Conservation (phyloP, 2,329 filamentous ascomycete species). For the Exophiala oligosperma region DNA sequence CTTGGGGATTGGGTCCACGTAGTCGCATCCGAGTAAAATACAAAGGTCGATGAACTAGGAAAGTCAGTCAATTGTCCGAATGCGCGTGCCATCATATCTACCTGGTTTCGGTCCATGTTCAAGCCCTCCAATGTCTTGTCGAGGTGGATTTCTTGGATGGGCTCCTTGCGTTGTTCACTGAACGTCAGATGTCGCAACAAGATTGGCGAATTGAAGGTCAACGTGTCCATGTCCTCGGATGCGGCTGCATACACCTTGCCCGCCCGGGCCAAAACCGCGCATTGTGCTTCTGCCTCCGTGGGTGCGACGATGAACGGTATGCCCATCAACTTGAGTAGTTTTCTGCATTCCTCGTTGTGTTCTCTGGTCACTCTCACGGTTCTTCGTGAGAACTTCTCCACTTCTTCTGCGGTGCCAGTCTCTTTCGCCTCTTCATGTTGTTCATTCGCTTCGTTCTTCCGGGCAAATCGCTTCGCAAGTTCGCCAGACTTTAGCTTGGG, state of each 20-base stretch:
- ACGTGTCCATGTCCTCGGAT: slow-evolving; percentile 97
- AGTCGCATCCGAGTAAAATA: slow-evolving; percentile 96
- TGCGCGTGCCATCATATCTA: slow-evolving; percentile 37
- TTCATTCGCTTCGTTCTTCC: slow-evolving; percentile 89
- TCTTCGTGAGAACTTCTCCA: slow-evolving; percentile 93
- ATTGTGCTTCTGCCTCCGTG: slow-evolving; percentile 96
- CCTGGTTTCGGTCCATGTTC: slow-evolving; percentile 83
- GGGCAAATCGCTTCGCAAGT: slow-evolving; percentile 90
- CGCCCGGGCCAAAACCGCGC: slow-evolving; percentile 79
- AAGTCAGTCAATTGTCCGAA: background rate
- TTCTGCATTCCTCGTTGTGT: slow-evolving; percentile 94
- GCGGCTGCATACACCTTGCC: slow-evolving; percentile 97
- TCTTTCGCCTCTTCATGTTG: slow-evolving; percentile 94
- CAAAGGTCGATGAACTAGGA: slow-evolving; percentile 91
- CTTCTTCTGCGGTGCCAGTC: slow-evolving; percentile 93
- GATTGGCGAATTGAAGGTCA: slow-evolving; percentile 92
- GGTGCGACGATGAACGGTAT: slow-evolving; percentile 93
- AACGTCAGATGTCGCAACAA: slow-evolving; percentile 91
- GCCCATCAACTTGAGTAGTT: slow-evolving; percentile 89
- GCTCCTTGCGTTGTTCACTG: slow-evolving; percentile 95
- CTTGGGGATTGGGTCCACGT: slow-evolving; percentile 94
- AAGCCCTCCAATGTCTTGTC: slow-evolving; percentile 84
- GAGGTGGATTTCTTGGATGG: slow-evolving; percentile 91
- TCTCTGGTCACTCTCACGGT: slow-evolving; percentile 95
- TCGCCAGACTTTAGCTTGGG: slow-evolving; percentile 98